phyloP scores from a whole-genome alignment of 179 eudicot genomes.

The Vitellaria paradoxa region DNA sequence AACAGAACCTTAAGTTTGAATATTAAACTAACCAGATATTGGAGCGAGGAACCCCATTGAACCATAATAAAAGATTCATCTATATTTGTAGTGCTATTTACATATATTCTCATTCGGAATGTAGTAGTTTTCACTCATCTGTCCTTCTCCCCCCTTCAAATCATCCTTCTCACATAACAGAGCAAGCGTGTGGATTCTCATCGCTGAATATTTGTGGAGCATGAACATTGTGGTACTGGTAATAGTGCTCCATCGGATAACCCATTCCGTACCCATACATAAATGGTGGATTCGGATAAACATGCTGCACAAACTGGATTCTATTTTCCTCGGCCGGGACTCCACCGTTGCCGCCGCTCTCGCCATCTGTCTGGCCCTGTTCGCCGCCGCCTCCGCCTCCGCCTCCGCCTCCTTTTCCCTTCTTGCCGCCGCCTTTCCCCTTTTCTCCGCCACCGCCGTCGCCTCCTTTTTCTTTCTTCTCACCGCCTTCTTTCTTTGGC shows the following conservation, averaged over 20 bases:
- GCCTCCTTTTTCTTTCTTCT: slow-evolving; percentile 17
- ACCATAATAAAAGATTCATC: neutral
- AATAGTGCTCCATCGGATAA: slow-evolving; percentile 10
- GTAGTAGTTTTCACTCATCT: neutral
- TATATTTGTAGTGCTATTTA: neutral
- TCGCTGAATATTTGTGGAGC: slow-evolving; percentile 66
- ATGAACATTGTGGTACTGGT: neutral
- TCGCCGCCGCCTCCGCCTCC: slow-evolving; percentile 5
- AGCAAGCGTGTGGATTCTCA: slow-evolving; percentile 69
- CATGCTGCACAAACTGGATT: slow-evolving; percentile 20
- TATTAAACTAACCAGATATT: too few relatives aligned
- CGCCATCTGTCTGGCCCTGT: neutral
- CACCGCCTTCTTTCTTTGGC: slow-evolving; percentile 49
- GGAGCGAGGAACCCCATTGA: too few relatives aligned
- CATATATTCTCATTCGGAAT: neutral
- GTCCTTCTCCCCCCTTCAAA: neutral
- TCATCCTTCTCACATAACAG: slow-evolving; percentile 44
- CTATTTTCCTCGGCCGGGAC: slow-evolving; percentile 10
- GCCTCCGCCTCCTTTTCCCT: slow-evolving; percentile 6
- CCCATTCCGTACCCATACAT: slow-evolving; percentile 25
- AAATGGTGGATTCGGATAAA: slow-evolving; percentile 19
- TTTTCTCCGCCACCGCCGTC: neutral
- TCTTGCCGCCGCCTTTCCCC: neutral
- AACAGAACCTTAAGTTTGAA: too few relatives aligned
- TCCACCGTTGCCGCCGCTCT: too few relatives aligned